Percentiles rank a stretch among this genome's conserved stretches.
Conservation (phyloP, 768 basidiomycete species). For the Tricholoma sp. region DNA sequence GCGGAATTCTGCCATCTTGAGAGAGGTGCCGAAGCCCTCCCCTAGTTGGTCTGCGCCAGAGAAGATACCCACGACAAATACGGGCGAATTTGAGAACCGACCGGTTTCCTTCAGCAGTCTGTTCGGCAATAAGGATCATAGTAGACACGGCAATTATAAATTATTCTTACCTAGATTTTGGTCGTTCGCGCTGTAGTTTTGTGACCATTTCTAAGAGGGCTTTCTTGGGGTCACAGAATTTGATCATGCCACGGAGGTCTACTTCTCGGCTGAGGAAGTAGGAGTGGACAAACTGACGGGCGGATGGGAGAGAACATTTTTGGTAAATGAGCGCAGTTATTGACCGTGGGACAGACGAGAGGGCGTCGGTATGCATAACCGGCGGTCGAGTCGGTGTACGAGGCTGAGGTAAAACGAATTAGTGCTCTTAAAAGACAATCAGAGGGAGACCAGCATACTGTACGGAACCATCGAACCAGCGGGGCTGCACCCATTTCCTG, state of each 20-base stretch:
- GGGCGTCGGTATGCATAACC: slow-evolving; percentile 77
- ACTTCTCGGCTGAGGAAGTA: slow-evolving; percentile 85
- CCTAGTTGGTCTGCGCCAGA: slow-evolving; percentile 81
- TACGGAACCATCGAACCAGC: slow-evolving; percentile 78
- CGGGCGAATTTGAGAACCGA: slow-evolving; percentile 82
- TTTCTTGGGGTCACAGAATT: slow-evolving; percentile 79
- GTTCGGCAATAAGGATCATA: neutral
- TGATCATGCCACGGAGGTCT: slow-evolving; percentile 74
- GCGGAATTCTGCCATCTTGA: slow-evolving; percentile 93
- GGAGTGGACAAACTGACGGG: slow-evolving; percentile 85
- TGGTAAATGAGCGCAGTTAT: slow-evolving; percentile 88
- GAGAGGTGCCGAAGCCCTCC: slow-evolving; percentile 89
- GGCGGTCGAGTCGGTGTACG: slow-evolving; percentile 41
- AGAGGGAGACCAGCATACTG: slow-evolving; percentile 38
- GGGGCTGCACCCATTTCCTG: slow-evolving; percentile 78
- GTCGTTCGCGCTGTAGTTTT: slow-evolving; percentile 61
- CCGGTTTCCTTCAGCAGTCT: slow-evolving; percentile 93
- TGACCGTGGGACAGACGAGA: slow-evolving; percentile 83
- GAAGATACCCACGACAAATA: slow-evolving; percentile 95
- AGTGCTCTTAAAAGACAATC: neutral
- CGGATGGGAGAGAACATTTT: slow-evolving; percentile 76
- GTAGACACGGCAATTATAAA: neutral
- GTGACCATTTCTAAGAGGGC: slow-evolving; percentile 69
- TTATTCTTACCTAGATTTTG: slow-evolving; percentile 57
- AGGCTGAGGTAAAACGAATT: slow-evolving; percentile 30